phyloP scores from a whole-genome alignment of 2,329 filamentous ascomycete genomes.

The Aspergillus sp. region DNA sequence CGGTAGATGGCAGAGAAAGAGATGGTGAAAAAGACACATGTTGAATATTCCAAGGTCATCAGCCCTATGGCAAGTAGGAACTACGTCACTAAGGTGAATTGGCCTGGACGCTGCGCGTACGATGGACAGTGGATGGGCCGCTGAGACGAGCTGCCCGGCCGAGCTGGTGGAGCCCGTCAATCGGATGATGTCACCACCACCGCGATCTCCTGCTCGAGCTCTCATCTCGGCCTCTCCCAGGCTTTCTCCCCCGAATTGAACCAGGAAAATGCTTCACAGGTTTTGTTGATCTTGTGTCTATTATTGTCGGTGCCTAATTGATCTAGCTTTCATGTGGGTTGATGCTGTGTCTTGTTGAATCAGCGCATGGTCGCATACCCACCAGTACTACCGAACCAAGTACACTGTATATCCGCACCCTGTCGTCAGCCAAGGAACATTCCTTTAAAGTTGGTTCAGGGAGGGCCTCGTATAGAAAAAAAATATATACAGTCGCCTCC shows the following conservation, averaged over 20 bases:
- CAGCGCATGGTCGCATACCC: background rate
- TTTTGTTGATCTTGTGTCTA: background rate
- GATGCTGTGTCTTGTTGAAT: background rate
- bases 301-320: background rate
- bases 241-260: background rate
- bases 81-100: conserved; percentile 9
- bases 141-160: background rate
- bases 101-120: background rate
- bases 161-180: background rate
- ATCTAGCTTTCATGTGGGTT: background rate
- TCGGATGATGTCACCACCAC: conserved; percentile 10
- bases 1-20: background rate
- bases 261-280: background rate
- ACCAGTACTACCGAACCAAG: background rate
- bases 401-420: background rate
- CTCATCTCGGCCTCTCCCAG: background rate
- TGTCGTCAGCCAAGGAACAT: conserved; percentile 8
- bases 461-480: background rate
- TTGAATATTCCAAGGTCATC: background rate
- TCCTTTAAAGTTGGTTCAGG: background rate
- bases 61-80: background rate
- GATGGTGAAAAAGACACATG: background rate
- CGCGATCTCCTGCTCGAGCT: background rate
- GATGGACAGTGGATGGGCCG: background rate
- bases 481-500: background rate